phyloP scores from a whole-genome alignment of 2,329 filamentous ascomycete species.

The Fusarium napiforme region DNA sequence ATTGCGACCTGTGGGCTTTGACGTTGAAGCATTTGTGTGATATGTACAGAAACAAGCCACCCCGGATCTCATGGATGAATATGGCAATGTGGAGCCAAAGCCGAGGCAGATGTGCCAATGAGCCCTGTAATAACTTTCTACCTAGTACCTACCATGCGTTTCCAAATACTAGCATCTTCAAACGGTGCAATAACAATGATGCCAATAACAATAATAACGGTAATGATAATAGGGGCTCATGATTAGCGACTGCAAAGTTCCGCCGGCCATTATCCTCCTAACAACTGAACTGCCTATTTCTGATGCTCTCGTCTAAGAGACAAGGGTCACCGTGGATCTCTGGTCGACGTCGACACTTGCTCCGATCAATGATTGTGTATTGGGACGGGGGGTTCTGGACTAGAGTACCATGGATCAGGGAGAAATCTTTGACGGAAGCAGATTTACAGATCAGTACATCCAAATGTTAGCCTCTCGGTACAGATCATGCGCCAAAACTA shows the following conservation, averaged over 20 bases:
- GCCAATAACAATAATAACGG: neutral
- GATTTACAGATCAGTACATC: neutral
- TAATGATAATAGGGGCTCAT: neutral
- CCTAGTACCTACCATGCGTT: neutral
- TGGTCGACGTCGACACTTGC: constrained; percentile 33
- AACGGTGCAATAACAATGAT: neutral
- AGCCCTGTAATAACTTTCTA: neutral
- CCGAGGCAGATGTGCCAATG: constrained; percentile 17
- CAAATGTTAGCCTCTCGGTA: neutral
- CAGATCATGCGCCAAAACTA: neutral
- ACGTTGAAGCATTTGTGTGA: constrained; percentile 22
- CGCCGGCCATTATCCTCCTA: constrained; percentile 5
- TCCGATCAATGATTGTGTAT: constrained; percentile 14
- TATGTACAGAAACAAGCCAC: neutral
- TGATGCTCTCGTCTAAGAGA: constrained; percentile 13
- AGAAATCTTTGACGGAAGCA: neutral
- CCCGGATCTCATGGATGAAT: constrained; percentile 22
- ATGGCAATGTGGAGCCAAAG: constrained; percentile 17
- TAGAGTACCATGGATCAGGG: constrained; percentile 10
- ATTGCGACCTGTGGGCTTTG: constrained; percentile 15
- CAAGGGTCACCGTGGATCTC: constrained; percentile 30
- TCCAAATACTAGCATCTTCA: neutral
- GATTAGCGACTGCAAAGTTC: constrained; percentile 10
- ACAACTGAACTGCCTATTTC: constrained; percentile 29
- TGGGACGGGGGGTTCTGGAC: constrained; percentile 21